Conservation (phyloP, 441 rosid species). For the Aleurites moluccanus region DNA sequence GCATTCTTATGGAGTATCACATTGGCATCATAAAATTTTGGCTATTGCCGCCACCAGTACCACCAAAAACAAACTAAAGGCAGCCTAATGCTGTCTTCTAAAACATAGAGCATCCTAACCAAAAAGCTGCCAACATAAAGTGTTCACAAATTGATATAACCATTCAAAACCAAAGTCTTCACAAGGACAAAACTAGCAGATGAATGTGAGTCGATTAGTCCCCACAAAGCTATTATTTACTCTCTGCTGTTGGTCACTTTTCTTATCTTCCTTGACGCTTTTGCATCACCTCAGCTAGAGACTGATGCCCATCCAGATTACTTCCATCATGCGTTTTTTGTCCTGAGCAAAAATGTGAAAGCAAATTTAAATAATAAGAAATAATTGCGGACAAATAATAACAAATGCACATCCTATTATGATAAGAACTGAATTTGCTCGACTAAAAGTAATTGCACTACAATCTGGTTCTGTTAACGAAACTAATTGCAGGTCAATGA, state of each 20-base stretch:
- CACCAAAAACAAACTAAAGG: no score
- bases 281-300: constrained; percentile 13
- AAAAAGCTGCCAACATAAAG: neutral
- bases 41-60: no score
- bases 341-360: constrained; percentile 8
- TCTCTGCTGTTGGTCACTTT: neutral
- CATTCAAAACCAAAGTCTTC: neutral
- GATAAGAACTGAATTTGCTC: neutral
- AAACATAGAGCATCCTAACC: no score
- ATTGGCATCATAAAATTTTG: no score
- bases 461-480: neutral
- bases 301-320: neutral
- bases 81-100: no score
- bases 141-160: neutral
- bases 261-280: constrained; percentile 11
- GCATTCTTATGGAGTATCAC: no score
- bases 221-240: neutral
- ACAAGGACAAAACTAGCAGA: neutral
- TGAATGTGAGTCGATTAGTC: neutral
- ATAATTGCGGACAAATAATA: no score
- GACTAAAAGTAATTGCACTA: neutral
- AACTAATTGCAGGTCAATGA: neutral
- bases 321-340: neutral
- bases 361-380: neutral
- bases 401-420: neutral